Percentiles rank a stretch among this genome's conserved stretches.
These are phyloP conservation scores for Teratosphaeria pseudoeucalypti DNA, from an alignment of 2,329 filamentous ascomycete genomes.

Conservation along the genomic window DNA sequence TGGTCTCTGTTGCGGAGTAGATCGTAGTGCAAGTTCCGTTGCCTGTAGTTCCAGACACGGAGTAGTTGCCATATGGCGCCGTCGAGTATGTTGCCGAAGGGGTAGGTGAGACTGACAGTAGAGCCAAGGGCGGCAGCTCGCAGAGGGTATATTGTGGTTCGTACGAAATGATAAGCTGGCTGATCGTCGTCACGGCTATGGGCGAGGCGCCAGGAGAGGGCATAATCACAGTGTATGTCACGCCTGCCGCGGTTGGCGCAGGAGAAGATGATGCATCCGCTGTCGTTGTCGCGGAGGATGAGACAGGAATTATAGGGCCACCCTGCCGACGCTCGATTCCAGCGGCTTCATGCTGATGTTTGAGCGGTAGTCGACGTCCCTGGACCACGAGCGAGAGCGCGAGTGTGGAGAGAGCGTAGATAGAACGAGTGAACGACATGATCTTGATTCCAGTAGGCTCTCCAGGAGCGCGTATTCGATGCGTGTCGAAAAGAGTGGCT, in stretches of 20 bases:
- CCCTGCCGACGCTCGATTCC: conserved; percentile 16
- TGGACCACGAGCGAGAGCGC: conserved; percentile 9
- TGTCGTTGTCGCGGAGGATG: conserved; percentile 6
- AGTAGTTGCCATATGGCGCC: conserved; percentile 29
- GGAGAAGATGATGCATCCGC: conserved; percentile 11
- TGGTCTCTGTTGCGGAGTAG: conserved; percentile 31
- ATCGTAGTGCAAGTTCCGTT: conserved; percentile 30
- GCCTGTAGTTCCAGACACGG: conserved; percentile 21
- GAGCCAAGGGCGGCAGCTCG: conserved; percentile 27
- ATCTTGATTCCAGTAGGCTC: neutral
- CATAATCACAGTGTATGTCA: conserved; percentile 21
- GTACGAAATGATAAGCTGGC: conserved; percentile 34
- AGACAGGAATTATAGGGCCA: conserved; percentile 9
- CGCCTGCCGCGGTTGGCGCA: conserved; percentile 18
- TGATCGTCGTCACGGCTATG: conserved; percentile 31
- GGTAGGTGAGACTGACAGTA: conserved; percentile 18
- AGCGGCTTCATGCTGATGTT: conserved; percentile 21
- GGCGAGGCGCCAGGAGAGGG: conserved; percentile 34
- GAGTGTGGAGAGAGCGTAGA: conserved; percentile 8
- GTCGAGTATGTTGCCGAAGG: conserved; percentile 20
- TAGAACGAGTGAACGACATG: conserved; percentile 13
- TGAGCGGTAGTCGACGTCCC: conserved; percentile 10
- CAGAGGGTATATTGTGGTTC: conserved; percentile 34
- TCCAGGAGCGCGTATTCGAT: neutral
- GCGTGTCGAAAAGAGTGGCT: neutral